Percentiles rank a stretch among this genome's conserved stretches.
These are phyloP conservation scores for Prototheca cutis DNA, from an alignment of 163 green algal species.

Conservation along the genomic window DNA sequence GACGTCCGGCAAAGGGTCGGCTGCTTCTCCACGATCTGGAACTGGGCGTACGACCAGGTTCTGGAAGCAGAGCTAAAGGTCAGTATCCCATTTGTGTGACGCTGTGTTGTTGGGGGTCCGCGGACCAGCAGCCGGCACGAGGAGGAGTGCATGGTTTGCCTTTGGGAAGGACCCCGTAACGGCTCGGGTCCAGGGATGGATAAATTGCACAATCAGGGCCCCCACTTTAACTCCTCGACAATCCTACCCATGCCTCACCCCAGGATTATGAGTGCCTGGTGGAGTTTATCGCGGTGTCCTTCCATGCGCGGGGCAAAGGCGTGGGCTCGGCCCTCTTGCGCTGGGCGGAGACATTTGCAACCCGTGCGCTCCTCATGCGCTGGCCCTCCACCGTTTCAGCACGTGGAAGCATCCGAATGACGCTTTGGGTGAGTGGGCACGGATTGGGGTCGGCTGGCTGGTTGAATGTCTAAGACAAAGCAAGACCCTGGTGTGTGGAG, in stretches of 20 bases:
- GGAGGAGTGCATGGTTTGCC: too few relatives aligned
- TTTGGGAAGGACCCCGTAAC: too few relatives aligned
- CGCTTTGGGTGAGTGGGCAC: constrained; percentile 16
- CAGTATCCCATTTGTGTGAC: background rate
- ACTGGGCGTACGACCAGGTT: constrained; percentile 19
- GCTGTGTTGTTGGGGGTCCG: too few relatives aligned
- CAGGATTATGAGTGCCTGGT: constrained; percentile 29
- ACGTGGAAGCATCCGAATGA: constrained; percentile 5
- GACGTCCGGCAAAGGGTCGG: constrained; percentile 16
- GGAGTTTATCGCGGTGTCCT: constrained; percentile 24
- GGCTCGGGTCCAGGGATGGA: too few relatives aligned
- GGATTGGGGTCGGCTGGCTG: background rate
- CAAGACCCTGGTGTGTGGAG: background rate
- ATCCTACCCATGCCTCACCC: background rate
- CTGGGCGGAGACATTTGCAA: constrained; percentile 16
- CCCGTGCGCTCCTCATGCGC: background rate
- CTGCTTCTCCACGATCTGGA: constrained; percentile 10
- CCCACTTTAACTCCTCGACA: too few relatives aligned
- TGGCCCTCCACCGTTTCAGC: background rate
- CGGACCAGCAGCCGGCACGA: too few relatives aligned
- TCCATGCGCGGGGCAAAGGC: constrained; percentile 15
- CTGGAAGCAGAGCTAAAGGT: constrained; percentile 24
- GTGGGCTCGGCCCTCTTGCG: constrained; percentile 18
- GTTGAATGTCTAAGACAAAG: background rate
- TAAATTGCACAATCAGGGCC: too few relatives aligned